A percentile compares a stretch with the other conserved stretches of the same genome.
Evolutionary conservation across 768 basidiomycete species (phyloP).

Genomic region (Leccinum longicurvipes): DNA sequence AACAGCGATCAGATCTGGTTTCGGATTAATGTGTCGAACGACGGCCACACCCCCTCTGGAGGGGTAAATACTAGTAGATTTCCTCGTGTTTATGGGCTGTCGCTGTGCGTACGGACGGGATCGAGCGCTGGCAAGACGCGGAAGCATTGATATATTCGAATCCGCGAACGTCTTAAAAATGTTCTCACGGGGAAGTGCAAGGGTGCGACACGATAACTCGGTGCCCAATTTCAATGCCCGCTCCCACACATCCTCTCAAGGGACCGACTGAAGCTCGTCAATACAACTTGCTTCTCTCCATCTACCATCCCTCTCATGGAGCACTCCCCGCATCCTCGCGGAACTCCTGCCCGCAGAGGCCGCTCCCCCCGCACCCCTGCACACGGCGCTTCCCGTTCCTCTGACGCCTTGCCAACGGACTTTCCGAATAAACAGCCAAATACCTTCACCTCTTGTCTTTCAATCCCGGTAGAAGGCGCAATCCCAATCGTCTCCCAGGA

Average conservation of each 20-base stretch:
- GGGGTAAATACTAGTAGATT: too few species aligned
- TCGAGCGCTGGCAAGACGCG: slow-evolving; percentile 31
- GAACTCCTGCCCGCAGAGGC: slow-evolving; percentile 60
- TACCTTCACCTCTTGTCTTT: slow-evolving; percentile 63
- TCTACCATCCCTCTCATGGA: slow-evolving; percentile 34
- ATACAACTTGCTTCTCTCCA: background rate
- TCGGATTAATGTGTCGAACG: too few species aligned
- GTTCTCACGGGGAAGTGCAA: slow-evolving; percentile 32
- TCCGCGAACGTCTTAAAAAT: slow-evolving; percentile 30
- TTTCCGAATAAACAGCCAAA: slow-evolving; percentile 45
- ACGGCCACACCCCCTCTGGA: too few species aligned
- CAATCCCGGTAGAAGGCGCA: slow-evolving; percentile 76
- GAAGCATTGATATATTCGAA: slow-evolving; percentile 31
- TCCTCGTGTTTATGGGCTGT: slow-evolving; percentile 19
- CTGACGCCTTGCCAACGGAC: slow-evolving; percentile 49
- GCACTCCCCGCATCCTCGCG: slow-evolving; percentile 48
- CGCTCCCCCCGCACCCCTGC: slow-evolving; percentile 56
- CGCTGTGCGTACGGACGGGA: slow-evolving; percentile 11
- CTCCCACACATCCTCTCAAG: slow-evolving; percentile 38
- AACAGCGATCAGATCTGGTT: too few species aligned
- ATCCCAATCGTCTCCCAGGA: slow-evolving; percentile 56
- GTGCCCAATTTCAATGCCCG: slow-evolving; percentile 40
- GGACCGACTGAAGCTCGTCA: slow-evolving; percentile 6
- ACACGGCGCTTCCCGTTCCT: slow-evolving; percentile 38
- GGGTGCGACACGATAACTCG: slow-evolving; percentile 38